These are phyloP conservation scores for Pythium chondricola DNA, from an alignment of 352 stramenopile species.

Conservation along the genomic window DNA sequence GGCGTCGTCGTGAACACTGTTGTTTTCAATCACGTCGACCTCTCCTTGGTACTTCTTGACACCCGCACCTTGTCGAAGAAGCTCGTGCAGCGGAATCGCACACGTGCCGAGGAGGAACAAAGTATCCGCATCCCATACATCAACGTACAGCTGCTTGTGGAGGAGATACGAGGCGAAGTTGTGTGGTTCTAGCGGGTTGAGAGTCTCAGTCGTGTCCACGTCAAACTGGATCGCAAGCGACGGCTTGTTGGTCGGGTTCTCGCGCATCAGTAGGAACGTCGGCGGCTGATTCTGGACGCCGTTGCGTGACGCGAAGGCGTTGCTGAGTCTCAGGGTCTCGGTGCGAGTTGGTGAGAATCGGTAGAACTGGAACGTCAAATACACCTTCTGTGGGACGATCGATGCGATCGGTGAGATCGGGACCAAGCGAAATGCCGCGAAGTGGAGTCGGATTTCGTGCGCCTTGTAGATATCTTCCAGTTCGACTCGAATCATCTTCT, in stretches of 20 bases:
- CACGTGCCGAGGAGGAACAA: constrained; percentile 86
- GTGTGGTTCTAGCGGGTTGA: constrained; percentile 57
- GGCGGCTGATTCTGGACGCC: constrained; percentile 14
- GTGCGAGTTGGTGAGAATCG: constrained; percentile 83
- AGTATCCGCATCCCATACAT: constrained; percentile 92
- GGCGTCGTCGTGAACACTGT: not conserved
- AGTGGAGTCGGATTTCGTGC: constrained; percentile 89
- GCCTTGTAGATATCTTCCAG: constrained; percentile 69
- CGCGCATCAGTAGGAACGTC: constrained; percentile 61
- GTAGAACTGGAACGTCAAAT: constrained; percentile 94
- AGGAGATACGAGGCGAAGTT: constrained; percentile 87
- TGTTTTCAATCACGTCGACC: constrained; percentile 27
- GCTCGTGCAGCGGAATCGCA: constrained; percentile 73
- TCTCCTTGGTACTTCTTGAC: constrained; percentile 89
- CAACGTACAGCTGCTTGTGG: constrained; percentile 78
- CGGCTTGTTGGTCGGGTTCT: constrained; percentile 52
- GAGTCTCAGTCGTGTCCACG: constrained; percentile 54
- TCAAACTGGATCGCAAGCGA: constrained; percentile 71
- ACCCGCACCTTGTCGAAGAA: constrained; percentile 86
- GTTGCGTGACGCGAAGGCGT: constrained; percentile 34
- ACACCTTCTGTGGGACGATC: constrained; percentile 46
- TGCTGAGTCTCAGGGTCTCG: constrained; percentile 65
- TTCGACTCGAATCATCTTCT: constrained; percentile 61
- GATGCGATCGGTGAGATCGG: constrained; percentile 2
- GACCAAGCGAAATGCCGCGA: constrained; percentile 71